These are phyloP conservation scores for Annulohypoxylon maeteangense DNA, from an alignment of 495 filamentous ascomycete species.

Conservation along the genomic window DNA sequence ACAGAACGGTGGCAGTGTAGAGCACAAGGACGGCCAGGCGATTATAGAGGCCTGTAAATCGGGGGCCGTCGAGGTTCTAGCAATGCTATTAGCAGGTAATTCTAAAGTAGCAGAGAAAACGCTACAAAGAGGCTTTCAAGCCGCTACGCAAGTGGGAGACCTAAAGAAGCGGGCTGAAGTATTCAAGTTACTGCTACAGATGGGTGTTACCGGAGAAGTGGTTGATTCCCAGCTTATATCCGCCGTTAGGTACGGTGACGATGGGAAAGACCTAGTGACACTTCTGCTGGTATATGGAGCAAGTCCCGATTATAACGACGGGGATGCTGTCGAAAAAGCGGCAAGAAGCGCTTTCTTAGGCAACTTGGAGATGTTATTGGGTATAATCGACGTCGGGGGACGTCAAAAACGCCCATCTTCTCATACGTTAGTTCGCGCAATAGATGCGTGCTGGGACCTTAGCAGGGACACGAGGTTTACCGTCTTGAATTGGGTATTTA, in stretches of 20 bases:
- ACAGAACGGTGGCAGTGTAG: conserved; percentile 54
- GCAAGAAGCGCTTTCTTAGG: conserved; percentile 55
- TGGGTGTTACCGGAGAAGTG: conserved; percentile 54
- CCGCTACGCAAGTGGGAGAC: conserved; percentile 55
- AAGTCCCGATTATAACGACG: conserved; percentile 55
- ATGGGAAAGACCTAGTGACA: conserved; percentile 53
- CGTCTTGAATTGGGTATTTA: conserved; percentile 57
- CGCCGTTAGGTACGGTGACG: conserved; percentile 56
- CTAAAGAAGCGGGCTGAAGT: conserved; percentile 53
- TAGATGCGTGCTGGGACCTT: conserved; percentile 58
- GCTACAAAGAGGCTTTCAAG: conserved; percentile 55
- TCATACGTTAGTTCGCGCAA: conserved; percentile 52
- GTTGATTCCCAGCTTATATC: conserved; percentile 58
- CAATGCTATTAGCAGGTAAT: conserved; percentile 52
- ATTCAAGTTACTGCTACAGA: conserved; percentile 55
- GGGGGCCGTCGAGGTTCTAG: conserved; percentile 52
- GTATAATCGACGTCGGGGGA: conserved; percentile 46
- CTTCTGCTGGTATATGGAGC: conserved; percentile 57
- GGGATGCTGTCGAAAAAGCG: conserved; percentile 61
- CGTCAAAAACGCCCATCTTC: conserved; percentile 50
- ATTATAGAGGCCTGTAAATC: conserved; percentile 57
- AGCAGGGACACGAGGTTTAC: conserved; percentile 54
- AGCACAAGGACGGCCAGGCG: conserved; percentile 58
- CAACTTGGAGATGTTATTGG: conserved; percentile 57
- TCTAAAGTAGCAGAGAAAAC: conserved; percentile 48